Evolutionary conservation across 1,284 basidiomycete species (phyloP).

Genomic region (Ustilago shanxiensis): DNA sequence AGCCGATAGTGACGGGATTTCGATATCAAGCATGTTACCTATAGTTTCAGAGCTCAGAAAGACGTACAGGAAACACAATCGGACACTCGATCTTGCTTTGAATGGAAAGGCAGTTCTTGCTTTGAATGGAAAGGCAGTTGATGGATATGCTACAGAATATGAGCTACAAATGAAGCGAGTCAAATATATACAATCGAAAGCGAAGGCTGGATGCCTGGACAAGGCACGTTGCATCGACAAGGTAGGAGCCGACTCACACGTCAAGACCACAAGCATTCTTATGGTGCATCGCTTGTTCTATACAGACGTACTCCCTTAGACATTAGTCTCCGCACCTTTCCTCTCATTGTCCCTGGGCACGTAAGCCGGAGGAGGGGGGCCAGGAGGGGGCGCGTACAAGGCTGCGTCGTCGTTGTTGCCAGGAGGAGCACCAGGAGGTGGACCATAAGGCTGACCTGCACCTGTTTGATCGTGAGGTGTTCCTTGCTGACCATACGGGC

Average conservation of each 20-base stretch:
- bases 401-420: constrained; percentile 20
- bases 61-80: no score
- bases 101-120: no score
- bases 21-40: no score
- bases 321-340: constrained; percentile 28
- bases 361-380: constrained; percentile 46
- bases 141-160: not conserved
- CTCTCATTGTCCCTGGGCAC: constrained; percentile 27
- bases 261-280: not conserved
- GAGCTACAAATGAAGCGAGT: not conserved
- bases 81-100: no score
- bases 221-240: not conserved
- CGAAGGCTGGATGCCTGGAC: not conserved
- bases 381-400: constrained; percentile 39
- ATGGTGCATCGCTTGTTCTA: not conserved
- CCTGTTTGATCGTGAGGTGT: constrained; percentile 25
- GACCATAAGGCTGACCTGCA: constrained; percentile 30
- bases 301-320: constrained; percentile 2
- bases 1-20: no score
- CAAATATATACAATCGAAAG: not conserved
- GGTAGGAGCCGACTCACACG: not conserved
- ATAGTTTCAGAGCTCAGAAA: no score
- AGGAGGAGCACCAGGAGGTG: constrained; percentile 34
- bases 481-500: constrained; percentile 20
- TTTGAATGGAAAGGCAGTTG: no score